Conservation (phyloP, 2,329 filamentous ascomycete genomes). For the Colletotrichum magnum region DNA sequence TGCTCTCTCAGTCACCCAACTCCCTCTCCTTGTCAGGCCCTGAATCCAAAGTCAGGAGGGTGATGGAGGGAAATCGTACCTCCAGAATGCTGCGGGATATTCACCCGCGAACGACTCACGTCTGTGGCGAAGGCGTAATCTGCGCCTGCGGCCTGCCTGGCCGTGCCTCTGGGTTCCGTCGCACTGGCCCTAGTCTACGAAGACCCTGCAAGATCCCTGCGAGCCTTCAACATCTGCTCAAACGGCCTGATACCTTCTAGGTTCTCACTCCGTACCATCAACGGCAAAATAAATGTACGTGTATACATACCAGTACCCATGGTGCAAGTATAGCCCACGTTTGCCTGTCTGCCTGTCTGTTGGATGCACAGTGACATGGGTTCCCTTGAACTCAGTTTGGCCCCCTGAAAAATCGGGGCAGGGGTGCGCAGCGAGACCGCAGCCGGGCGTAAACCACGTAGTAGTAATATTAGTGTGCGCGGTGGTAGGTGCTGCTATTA, state of each 20-base stretch:
- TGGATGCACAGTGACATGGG: slow-evolving; percentile 7
- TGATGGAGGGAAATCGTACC: slow-evolving; percentile 7
- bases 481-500: slow-evolving; percentile 13
- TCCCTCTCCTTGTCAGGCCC: background rate
- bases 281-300: no score
- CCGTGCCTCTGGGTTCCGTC: no score
- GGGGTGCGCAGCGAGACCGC: slow-evolving; percentile 27
- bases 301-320: no score
- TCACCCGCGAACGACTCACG: slow-evolving; percentile 9
- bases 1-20: no score
- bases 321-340: no score
- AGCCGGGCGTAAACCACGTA: slow-evolving; percentile 24
- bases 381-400: slow-evolving; percentile 20
- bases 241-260: no score
- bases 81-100: background rate
- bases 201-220: slow-evolving; percentile 16
- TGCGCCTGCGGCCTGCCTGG: slow-evolving; percentile 2
- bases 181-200: slow-evolving; percentile 15
- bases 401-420: slow-evolving; percentile 17
- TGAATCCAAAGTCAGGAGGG: slow-evolving; percentile 7
- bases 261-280: no score
- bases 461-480: background rate
- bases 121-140: slow-evolving; percentile 8
- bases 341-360: slow-evolving; percentile 8
- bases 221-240: slow-evolving; percentile 13